Conservation (phyloP, 495 filamentous ascomycete species). For the Penicillium bialowiezense region DNA sequence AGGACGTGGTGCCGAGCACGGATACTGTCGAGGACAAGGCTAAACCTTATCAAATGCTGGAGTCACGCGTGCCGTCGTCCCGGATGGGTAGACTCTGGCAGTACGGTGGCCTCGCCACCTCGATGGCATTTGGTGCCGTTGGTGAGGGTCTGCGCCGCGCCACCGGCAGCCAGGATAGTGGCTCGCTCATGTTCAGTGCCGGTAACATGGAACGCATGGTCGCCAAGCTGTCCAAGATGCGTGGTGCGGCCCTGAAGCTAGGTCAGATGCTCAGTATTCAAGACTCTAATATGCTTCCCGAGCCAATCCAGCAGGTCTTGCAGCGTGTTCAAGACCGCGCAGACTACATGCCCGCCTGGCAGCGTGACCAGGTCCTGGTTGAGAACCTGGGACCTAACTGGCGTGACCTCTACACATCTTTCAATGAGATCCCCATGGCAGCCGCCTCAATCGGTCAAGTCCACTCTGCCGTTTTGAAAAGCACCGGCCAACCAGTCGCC, state of each 20-base stretch:
- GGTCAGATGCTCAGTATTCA: conserved; percentile 98
- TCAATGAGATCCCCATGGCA: conserved; percentile 89
- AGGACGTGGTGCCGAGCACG: conserved; percentile 19
- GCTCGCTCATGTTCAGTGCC: conserved; percentile 83
- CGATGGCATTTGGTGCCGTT: conserved; percentile 93
- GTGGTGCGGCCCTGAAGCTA: conserved; percentile 95
- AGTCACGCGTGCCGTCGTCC: conserved; percentile 87
- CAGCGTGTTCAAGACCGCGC: conserved; percentile 94
- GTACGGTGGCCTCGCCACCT: conserved; percentile 86
- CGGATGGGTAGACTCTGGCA: conserved; percentile 88
- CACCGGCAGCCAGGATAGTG: conserved; percentile 55
- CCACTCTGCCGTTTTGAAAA: conserved; percentile 77
- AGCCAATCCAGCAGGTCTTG: conserved; percentile 77
- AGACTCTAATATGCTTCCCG: conserved; percentile 93
- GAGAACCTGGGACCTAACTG: conserved; percentile 80
- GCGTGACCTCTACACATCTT: conserved; percentile 77
- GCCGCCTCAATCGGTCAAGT: conserved; percentile 99
- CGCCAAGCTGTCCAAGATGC: conserved; percentile 88
- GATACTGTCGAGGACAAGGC: conserved; percentile 18
- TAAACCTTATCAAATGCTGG: conserved; percentile 66
- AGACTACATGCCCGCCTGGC: conserved; percentile 95
- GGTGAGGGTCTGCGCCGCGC: conserved; percentile 76
- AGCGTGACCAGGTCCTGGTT: conserved; percentile 78
- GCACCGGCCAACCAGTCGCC: conserved; percentile 72
- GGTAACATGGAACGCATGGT: conserved; percentile 91